Base-by-base conservation (phyloP, 495 filamentous ascomycete species). In the Talaromyces adpressus region DNA sequence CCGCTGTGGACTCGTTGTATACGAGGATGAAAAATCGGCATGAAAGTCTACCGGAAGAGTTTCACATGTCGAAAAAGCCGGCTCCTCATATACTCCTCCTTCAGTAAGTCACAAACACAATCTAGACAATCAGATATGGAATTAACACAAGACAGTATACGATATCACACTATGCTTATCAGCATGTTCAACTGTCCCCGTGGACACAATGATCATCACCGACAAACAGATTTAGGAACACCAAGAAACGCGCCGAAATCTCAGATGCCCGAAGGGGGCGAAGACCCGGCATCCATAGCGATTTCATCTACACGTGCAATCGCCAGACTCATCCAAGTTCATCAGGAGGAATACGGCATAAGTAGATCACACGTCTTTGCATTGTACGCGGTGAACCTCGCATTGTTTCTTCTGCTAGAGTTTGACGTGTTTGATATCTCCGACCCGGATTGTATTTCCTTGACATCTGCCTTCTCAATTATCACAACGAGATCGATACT, bases 321-420 rank as follows among this genome's bases (percentile, higher is more conserved):
- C 7, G 70, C 75, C 5, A 59, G 59, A 9, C 71, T 81, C 1
- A 66, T 72, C 1, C 71, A 69, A 20, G 65, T 75, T 2, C 73
- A 79, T 30, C 70, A 72, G 3, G 68, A 70, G 9, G 74, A 79
- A 45, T 79, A 70, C 58, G 75, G 77, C 8, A 63, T 79, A 53
- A 75, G 65, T 27, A 74, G 76, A 27, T 74, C 75, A 6, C 78
- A 81, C 63, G 71, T 75, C 22, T 81, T 78, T 52, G 72, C 77
- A 12, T 67, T 81, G 64, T 81, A 78, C 54, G 76, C 77, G 2
- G 75, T 81, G 59, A 81, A 77, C 36, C 69, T 81, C 12, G 78
- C 77, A 8, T 64, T 81, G 3, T 81, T 79, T 63, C 69, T 72
- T 0, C 61, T 81, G 66, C 63, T 78, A 2, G 73, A 77, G n/a